Conservation (phyloP, 805 yeast species). For the Candida tammaniensis region DNA sequence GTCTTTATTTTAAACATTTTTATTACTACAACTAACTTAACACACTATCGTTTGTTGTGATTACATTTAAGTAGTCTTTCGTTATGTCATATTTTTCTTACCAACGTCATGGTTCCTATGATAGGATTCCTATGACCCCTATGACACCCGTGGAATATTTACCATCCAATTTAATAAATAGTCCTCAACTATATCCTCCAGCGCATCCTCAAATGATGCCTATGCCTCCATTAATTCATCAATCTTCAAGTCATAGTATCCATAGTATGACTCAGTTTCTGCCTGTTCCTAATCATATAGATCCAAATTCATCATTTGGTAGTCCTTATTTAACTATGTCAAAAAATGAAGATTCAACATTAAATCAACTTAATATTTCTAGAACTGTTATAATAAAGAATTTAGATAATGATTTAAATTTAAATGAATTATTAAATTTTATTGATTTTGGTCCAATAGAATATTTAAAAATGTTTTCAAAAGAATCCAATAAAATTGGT, state of each 20-base stretch:
- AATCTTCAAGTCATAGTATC: constrained; percentile 1
- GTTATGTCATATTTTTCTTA: constrained; percentile 6
- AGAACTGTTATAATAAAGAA: constrained; percentile 35
- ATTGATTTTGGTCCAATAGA: constrained; percentile 64
- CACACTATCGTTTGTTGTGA: no score
- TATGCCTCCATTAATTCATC: neutral
- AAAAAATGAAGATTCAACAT: constrained; percentile 15
- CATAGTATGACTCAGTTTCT: neutral
- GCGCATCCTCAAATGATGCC: no score
- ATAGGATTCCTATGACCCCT: constrained; percentile 5
- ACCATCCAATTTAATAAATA: constrained; percentile 10
- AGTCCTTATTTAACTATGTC: constrained; percentile 7
- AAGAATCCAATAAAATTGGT: constrained; percentile 4
- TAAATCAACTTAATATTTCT: constrained; percentile 35
- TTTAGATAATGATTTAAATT: constrained; percentile 21
- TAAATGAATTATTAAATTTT: constrained; percentile 38
- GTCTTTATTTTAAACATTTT: no score
- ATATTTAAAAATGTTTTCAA: constrained; percentile 44
- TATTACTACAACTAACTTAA: no score
- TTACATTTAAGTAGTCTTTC: no score
- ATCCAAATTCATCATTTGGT: neutral
- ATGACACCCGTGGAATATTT: constrained; percentile 11
- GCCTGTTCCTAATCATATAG: constrained; percentile 1
- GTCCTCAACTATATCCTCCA: constrained; percentile 1
- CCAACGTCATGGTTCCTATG: neutral